Evolutionary conservation across 495 filamentous ascomycete genomes (phyloP).

Genomic region (Podospora bellae-mahoneyi): DNA sequence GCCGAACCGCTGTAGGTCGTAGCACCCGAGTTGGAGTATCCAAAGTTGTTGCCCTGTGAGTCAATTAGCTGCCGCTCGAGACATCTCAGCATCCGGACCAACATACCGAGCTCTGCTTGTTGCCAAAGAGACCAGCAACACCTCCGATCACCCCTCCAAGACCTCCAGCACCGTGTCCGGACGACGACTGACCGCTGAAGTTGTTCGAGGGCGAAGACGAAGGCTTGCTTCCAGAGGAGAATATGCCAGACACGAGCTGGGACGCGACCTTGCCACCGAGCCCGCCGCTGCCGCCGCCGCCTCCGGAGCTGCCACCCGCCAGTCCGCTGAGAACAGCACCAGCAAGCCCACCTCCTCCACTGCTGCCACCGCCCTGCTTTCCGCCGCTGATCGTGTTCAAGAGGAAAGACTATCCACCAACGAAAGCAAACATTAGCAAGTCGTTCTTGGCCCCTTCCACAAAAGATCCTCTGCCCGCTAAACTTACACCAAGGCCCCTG

Average conservation of each 20-base stretch:
- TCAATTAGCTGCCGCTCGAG: constrained; percentile 16
- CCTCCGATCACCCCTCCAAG: constrained; percentile 46
- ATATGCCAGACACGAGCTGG: constrained; percentile 45
- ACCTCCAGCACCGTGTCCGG: constrained; percentile 33
- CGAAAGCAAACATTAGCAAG: constrained; percentile 3
- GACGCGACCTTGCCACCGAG: constrained; percentile 43
- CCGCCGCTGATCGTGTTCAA: constrained; percentile 26
- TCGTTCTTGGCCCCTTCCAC: not conserved
- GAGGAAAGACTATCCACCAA: constrained; percentile 26
- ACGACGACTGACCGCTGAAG: constrained; percentile 33
- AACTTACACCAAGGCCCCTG: constrained; percentile 46
- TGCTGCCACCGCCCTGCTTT: constrained; percentile 15
- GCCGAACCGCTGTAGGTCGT: constrained; percentile 48
- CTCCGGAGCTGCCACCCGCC: constrained; percentile 36
- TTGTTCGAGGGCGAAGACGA: constrained; percentile 38
- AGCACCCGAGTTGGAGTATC: constrained; percentile 49
- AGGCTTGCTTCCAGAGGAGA: constrained; percentile 37
- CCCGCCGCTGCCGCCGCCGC: constrained; percentile 34
- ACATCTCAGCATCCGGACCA: not conserved
- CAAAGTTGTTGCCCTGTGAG: constrained; percentile 38
- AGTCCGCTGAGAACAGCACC: constrained; percentile 36
- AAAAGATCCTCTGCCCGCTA: not conserved
- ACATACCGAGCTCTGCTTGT: constrained; percentile 36
- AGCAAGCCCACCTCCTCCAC: constrained; percentile 35
- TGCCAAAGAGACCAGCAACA: constrained; percentile 42